Evolutionary conservation across 2,329 filamentous ascomycete species (phyloP).

Genomic region (Ceratocystiopsis brevicomis): DNA sequence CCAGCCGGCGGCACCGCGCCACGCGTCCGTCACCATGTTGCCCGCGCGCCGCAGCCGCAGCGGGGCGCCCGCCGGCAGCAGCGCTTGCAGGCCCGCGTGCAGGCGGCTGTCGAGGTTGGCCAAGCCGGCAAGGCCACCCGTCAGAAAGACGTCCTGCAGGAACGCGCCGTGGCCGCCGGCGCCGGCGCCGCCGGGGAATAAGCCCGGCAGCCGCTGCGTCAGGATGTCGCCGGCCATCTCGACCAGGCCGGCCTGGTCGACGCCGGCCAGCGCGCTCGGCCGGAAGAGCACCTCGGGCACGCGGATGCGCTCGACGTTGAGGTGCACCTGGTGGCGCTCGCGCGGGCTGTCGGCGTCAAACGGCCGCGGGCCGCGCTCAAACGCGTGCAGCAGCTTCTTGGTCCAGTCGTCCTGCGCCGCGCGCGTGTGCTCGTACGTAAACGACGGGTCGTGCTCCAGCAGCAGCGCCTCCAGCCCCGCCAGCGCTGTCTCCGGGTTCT

Average conservation of each 20-base stretch:
- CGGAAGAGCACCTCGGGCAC: conserved; percentile 89
- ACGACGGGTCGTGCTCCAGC: conserved; percentile 67
- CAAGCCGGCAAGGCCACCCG: conserved; percentile 83
- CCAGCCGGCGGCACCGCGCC: conserved; percentile 85
- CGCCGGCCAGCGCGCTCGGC: conserved; percentile 62
- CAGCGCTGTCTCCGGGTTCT: conserved; percentile 58
- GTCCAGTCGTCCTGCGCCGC: conserved; percentile 93
- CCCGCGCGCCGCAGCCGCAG: conserved; percentile 54
- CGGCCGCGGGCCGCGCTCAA: conserved; percentile 69
- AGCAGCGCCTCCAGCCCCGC: conserved; percentile 68
- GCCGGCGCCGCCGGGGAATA: conserved; percentile 19
- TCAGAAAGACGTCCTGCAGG: conserved; percentile 75
- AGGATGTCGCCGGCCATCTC: conserved; percentile 86
- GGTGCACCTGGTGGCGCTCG: conserved; percentile 71
- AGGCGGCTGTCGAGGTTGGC: conserved; percentile 71
- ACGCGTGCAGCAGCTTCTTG: conserved; percentile 76
- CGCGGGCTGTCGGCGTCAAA: conserved; percentile 65
- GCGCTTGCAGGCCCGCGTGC: conserved; percentile 48
- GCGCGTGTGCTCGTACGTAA: conserved; percentile 80
- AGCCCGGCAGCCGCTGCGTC: conserved; percentile 51
- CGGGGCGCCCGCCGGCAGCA: conserved; percentile 49
- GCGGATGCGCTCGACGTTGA: conserved; percentile 91
- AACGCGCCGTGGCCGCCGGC: conserved; percentile 49
- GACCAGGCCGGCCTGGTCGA: conserved; percentile 83
- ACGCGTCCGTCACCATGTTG: conserved; percentile 71